These are phyloP conservation scores for Auriscalpium orientale DNA, from an alignment of 768 basidiomycete genomes.

Conservation along the genomic window DNA sequence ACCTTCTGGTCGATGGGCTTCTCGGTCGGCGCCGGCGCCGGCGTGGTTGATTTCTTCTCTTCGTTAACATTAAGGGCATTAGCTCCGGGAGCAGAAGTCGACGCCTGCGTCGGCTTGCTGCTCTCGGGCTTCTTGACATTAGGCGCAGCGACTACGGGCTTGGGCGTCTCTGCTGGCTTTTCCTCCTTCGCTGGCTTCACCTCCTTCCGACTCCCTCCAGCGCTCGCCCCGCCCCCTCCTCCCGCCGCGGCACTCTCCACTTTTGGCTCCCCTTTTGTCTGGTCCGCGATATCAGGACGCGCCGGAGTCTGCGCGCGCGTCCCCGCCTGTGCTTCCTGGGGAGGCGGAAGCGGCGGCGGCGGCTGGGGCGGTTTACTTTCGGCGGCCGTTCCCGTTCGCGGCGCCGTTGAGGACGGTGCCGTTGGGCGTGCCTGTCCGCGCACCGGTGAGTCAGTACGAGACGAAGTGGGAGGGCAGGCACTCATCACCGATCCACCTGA, in stretches of 20 bases:
- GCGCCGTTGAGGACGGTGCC: slow-evolving; percentile 1
- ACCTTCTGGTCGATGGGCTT: not conserved
- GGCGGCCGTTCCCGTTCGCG: not conserved
- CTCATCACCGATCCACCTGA: slow-evolving; percentile 18
- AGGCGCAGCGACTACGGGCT: no score
- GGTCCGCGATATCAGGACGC: no score
- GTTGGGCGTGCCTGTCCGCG: not conserved
- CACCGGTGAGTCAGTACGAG: slow-evolving; percentile 9
- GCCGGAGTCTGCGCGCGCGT: no score
- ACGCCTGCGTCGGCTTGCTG: no score
- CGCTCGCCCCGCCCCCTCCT: not conserved
- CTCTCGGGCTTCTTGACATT: no score
- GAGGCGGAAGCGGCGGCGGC: not conserved
- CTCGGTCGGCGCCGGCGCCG: not conserved
- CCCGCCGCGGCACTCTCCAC: not conserved
- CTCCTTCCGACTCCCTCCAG: not conserved
- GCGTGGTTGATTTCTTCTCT: no score
- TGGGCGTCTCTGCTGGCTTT: not conserved
- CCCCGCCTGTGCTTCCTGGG: not conserved
- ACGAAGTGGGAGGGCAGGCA: slow-evolving; percentile 11
- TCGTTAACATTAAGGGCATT: no score
- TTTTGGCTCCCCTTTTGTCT: not conserved
- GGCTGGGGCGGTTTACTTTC: slow-evolving; percentile 1
- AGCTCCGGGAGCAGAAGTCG: no score
- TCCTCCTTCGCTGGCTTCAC: not conserved